Evolutionary conservation across 495 filamentous ascomycete genomes (phyloP), one percentile per base, ranked within the genome.

Genomic region (Daldinia vernicosa): DNA sequence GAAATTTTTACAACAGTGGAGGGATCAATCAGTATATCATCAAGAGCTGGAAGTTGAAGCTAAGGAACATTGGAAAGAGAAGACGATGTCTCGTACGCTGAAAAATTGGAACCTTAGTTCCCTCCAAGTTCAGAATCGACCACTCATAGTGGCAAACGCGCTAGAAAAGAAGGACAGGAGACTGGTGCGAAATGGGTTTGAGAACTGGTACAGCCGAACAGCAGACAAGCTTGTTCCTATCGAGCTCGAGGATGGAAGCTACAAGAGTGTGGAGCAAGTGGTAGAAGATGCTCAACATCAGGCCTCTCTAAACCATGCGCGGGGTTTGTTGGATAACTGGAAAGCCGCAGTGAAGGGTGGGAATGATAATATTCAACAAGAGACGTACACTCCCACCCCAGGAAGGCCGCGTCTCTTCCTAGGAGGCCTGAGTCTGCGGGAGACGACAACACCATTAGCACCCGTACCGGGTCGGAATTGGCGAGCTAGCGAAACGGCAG

Each of bases 131-230:
- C 69, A 78, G 14, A 75, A 77, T 39, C 74, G 77, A 32, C 67
- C 75, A 37, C 74, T 77, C 53, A 78, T 79, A 55, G 81, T 76
- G 9, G 59, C 72, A 51, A 79, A 80, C 19, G 66, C 79, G n/a
- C 59, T 75, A 15, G 80, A 83, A 57, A 80, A 79, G 73, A 80
- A 78, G 68, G 75, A 85, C 15, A 83, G 86, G 66, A 86, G 83
- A 66, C 81, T 87, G 72, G 78, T 84, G 22, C 81, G 86, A 62
- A 84, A 80, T 54, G 80, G 88, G n/a, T 84, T 92, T 69, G 85
- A 83, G 39, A 79, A 80, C 53, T 92, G 89, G 89, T 77, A 83
- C 14, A 82, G 88, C 8, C 84, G 82, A 65, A 76, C 84, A 6
- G 76, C 74, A 19, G 75, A 84, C 78, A 78, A 71, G 51, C 72